Percentiles rank a stretch among this genome's conserved stretches.
phyloP scores from a whole-genome alignment of 148 eudicot genomes.

The Heliosperma pusillum region DNA sequence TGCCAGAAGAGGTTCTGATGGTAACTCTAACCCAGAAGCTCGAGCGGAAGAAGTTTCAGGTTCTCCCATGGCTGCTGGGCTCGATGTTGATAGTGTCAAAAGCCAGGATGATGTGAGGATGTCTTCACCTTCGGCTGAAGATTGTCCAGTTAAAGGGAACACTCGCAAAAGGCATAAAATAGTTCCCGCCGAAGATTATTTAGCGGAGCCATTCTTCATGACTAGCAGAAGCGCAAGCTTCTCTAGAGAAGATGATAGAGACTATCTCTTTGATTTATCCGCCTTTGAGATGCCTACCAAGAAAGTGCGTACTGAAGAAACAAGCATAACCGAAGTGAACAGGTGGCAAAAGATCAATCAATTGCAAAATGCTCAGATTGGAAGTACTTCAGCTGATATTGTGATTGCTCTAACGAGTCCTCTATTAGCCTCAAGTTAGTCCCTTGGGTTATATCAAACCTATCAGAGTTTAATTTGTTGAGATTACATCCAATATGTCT shows the following conservation, averaged over 20 bases:
- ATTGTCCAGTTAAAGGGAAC: constrained; percentile 5
- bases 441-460: neutral
- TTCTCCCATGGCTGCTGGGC: constrained; percentile 22
- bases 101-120: constrained; percentile 6
- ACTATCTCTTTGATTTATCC: constrained; percentile 37
- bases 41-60: constrained; percentile 13
- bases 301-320: constrained; percentile 26
- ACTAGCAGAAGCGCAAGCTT: constrained; percentile 28
- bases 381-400: constrained; percentile 3
- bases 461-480: neutral
- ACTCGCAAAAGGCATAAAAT: constrained; percentile 4
- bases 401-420: neutral
- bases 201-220: constrained; percentile 37
- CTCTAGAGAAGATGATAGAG: constrained; percentile 25
- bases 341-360: neutral
- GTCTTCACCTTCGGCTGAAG: constrained; percentile 12
- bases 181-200: neutral
- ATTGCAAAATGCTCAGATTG: constrained; percentile 9
- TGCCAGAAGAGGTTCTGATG: neutral
- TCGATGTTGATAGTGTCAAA: constrained; percentile 14
- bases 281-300: constrained; percentile 36
- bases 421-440: constrained; percentile 29
- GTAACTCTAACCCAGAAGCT: neutral
- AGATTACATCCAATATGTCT: neutral
- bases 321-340: neutral